Evolutionary conservation across 352 stramenopile species (phyloP).

Genomic region (Pythium aphanidermatum): DNA sequence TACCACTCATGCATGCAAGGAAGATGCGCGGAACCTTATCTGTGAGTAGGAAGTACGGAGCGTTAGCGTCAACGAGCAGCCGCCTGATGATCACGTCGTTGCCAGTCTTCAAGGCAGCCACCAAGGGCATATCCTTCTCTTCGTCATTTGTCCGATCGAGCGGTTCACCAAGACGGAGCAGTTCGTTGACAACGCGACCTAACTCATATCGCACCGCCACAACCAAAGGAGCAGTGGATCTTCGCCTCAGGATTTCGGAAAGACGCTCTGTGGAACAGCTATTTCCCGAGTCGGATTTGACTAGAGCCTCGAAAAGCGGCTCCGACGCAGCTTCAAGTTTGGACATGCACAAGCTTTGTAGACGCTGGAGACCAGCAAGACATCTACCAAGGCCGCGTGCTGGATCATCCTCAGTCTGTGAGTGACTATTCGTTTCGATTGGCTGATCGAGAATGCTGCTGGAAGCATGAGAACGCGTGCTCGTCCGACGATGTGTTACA

Average conservation of each 20-base stretch:
- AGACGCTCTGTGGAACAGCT: conserved; percentile 64
- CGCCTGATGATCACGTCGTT: conserved; percentile 75
- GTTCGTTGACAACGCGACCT: conserved; percentile 70
- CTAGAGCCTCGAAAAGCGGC: conserved; percentile 39
- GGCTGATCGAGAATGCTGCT: conserved; percentile 3
- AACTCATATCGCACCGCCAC: conserved; percentile 78
- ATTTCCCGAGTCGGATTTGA: conserved; percentile 56
- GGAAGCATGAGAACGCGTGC: conserved; percentile 2
- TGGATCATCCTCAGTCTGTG: not conserved
- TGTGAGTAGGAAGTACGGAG: conserved; percentile 66
- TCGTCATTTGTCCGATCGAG: conserved; percentile 39
- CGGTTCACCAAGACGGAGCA: conserved; percentile 46
- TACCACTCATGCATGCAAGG: conserved; percentile 61
- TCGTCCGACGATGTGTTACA: conserved; percentile 15
- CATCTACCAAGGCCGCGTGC: conserved; percentile 9
- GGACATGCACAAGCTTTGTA: conserved; percentile 52
- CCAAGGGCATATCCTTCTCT: conserved; percentile 57
- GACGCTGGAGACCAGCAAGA: conserved; percentile 11
- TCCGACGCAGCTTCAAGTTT: conserved; percentile 48
- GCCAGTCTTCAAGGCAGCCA: conserved; percentile 56
- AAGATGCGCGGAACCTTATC: conserved; percentile 78
- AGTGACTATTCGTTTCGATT: conserved; percentile 6
- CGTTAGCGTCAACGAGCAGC: conserved; percentile 59
- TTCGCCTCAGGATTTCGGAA: conserved; percentile 50
- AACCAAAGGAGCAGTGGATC: conserved; percentile 58